Evolutionary conservation across 345 rosid species (phyloP).

Genomic region (Dipteronia sinensis): DNA sequence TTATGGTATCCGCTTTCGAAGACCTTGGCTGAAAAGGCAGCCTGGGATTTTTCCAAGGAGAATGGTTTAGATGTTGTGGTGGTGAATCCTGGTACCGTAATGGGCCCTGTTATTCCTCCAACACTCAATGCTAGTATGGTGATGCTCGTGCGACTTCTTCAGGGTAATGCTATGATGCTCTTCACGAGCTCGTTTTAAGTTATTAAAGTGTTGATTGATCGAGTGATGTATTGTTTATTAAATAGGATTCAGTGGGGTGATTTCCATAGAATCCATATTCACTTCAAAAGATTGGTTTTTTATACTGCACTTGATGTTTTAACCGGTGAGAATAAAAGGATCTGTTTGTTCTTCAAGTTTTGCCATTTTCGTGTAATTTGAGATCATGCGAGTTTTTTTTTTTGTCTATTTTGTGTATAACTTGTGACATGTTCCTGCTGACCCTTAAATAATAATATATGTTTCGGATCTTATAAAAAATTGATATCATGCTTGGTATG

Average conservation of each 20-base stretch:
- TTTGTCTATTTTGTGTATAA: too few relatives aligned
- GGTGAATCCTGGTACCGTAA: conserved; percentile 90
- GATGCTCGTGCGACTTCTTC: conserved; percentile 69
- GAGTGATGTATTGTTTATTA: not conserved
- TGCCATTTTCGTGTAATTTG: too few relatives aligned
- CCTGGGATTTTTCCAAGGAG: conserved; percentile 83
- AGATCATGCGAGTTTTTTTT: too few relatives aligned
- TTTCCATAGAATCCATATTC: not conserved
- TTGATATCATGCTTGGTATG: not conserved
- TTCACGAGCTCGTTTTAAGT: not conserved
- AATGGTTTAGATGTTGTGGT: conserved; percentile 82
- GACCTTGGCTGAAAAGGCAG: conserved; percentile 88
- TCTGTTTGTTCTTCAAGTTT: not conserved
- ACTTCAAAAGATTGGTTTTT: not conserved
- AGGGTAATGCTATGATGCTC: conserved; percentile 54
- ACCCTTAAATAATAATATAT: not conserved
- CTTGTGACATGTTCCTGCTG: not conserved
- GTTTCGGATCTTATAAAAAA: not conserved
- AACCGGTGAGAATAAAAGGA: not conserved
- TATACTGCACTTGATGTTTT: not conserved
- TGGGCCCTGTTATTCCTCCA: conserved; percentile 85
- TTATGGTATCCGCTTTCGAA: conserved; percentile 90
- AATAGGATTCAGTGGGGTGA: not conserved
- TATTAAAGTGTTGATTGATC: not conserved
- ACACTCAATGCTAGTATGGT: conserved; percentile 81